Evolutionary conservation across 2,329 filamentous ascomycete genomes (phyloP), one percentile per base, ranked within the genome.

Genomic region (Colletotrichum costaricense): DNA sequence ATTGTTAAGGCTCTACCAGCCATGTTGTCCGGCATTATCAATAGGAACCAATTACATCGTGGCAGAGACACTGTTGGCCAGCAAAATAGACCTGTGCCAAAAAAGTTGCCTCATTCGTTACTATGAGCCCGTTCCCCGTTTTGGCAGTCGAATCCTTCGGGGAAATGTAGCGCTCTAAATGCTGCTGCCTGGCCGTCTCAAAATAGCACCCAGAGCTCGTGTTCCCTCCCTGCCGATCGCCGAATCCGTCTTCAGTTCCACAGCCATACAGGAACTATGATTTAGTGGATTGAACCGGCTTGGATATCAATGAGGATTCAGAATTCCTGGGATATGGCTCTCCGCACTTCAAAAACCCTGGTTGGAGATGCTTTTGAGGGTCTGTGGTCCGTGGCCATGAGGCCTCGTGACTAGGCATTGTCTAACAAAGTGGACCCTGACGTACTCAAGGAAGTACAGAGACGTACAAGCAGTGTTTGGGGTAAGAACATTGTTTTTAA

Each of bases 171-270:
- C 33, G 58, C 52, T 54, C 35, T 63, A 68, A 72, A 72, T 68
- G 57, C 64, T 72, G 69, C 64, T 72, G 69, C 64, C 69, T 72
- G 49, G 35, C 11, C 57, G 57, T 46, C 68, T 60, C 56, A 22
- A 67, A 71, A 71, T 71, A 71, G 63, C 62, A 59, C 26, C 56
- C n/a, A 19, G 46, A 62, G 30, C 63, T 71, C 63, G 68, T 71
- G 46, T 71, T 71, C 63, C 49, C 46, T 49, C 46, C 30, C 33
- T 49, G 26, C 14, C 30, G 56, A 30, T 24, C 35, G 33, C 30
- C 56, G 30, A 14, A 59, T 35, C 56, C 12, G 42, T 49, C 19
- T 22, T 49, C 19, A 49, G 42, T 11, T 49, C 42, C 42, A 49
- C 19, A 49, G n/a, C 19, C 42, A 49, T 49, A 49, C 42, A 49